A percentile compares a stretch with the other conserved stretches of the same genome.
Conservation (phyloP, 2,329 filamentous ascomycete genomes). For the Phoma sp. region DNA sequence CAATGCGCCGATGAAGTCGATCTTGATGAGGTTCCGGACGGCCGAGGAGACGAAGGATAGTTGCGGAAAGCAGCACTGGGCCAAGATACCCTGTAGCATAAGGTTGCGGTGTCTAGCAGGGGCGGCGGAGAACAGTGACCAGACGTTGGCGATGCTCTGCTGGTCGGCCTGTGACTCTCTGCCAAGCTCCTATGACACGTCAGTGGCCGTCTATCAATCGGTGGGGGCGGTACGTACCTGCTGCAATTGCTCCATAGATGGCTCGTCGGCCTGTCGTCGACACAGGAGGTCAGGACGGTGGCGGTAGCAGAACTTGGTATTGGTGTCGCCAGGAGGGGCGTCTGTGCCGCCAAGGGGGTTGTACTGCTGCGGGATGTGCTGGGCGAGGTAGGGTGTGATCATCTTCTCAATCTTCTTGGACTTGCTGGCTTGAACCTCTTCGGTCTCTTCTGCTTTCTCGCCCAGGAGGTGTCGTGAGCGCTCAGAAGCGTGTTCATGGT, state of each 20-base stretch:
- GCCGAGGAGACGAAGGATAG: slow-evolving; percentile 90
- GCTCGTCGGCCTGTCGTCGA: slow-evolving; percentile 88
- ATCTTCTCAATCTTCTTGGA: slow-evolving; percentile 76
- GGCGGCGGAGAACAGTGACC: slow-evolving; percentile 96
- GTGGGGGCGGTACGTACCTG: slow-evolving; percentile 62
- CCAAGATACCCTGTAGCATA: slow-evolving; percentile 95
- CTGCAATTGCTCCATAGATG: slow-evolving; percentile 94
- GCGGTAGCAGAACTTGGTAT: slow-evolving; percentile 94
- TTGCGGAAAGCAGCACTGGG: slow-evolving; percentile 97
- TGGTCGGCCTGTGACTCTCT: slow-evolving; percentile 83
- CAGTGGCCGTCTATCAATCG: slow-evolving; percentile 23
- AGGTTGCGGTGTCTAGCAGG: slow-evolving; percentile 92
- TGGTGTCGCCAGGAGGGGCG: slow-evolving; percentile 58
- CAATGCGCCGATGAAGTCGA: slow-evolving; percentile 91
- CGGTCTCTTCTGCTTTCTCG: slow-evolving; percentile 30
- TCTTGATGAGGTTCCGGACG: slow-evolving; percentile 93
- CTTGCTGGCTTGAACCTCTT: slow-evolving; percentile 38
- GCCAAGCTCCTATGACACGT: slow-evolving; percentile 72
- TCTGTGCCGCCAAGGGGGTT: slow-evolving; percentile 69
- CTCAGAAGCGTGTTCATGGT: slow-evolving; percentile 43
- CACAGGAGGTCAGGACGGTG: slow-evolving; percentile 95
- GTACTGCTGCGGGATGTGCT: slow-evolving; percentile 90
- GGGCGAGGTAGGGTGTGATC: slow-evolving; percentile 85
- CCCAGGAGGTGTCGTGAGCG: slow-evolving; percentile 42
- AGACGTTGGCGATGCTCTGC: slow-evolving; percentile 95